Evolutionary conservation across 805 yeast genomes (phyloP), one percentile per base, ranked within the genome.

Genomic region (Torulaspora maleeae): DNA sequence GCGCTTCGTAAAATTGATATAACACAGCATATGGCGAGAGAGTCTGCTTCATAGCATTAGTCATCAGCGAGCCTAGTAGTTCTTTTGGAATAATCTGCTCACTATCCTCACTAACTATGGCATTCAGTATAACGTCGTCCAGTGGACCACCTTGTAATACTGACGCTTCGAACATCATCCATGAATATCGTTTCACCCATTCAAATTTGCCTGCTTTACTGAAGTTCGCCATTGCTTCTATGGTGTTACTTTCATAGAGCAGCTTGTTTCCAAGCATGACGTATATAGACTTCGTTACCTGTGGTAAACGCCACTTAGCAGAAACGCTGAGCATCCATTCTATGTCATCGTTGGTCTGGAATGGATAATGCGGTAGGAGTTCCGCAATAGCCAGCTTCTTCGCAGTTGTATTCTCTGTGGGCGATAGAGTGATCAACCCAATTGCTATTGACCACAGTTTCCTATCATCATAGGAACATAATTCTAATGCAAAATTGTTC

Each of bases 291-390:
- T 73, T 72, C 0, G 85, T 79, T 10, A 85, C 79, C 6, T 73
- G 66, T n/a, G 79, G 71, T 34, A 84, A 61, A 54, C 76, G 77
- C 60, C 84, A 70, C 53, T 81, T 75, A 10, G 89, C 85, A 67
- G 91, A 83, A 4, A 85, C 70, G 2, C 86, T 77, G 41, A 85
- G 67, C 36, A 82, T 76, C 91, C 91, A 85, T 61, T 85, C 93
- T 49, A 83, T 72, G 59, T 85, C 95, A 59, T 84, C 90, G 57
- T 81, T 83, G 7, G 82, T 80, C 43, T 74, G 67, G 56, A 80
- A 80, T 36, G 80, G 71, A 58, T 71, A 84, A 17, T 72, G 73
- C 4, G 87, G 86, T 28, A 85, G 64, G 38, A 77, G 72, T 48
- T 78, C 80, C 3, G 78, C 73, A 28, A 85, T 71, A 1, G 77